Percentiles rank a stretch among this genome's conserved stretches.
Conservation (phyloP, 2,329 filamentous ascomycete genomes). For the Trichoderma endophyticum region DNA sequence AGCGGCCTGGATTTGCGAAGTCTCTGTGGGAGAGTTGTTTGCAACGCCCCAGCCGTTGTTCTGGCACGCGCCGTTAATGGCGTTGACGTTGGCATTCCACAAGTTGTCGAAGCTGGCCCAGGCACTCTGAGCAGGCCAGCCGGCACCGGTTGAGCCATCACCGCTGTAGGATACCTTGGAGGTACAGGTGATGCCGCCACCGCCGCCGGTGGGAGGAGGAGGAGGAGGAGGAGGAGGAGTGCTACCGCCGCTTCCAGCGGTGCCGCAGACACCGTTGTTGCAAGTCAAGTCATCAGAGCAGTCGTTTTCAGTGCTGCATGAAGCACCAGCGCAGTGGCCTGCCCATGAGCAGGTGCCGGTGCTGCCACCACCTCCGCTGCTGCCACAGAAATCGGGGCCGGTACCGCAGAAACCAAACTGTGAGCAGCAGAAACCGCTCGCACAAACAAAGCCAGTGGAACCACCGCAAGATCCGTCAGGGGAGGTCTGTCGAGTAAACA, state of each 20-base stretch:
- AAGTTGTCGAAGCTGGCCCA: slow-evolving; percentile 4
- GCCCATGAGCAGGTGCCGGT: not conserved
- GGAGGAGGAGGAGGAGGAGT: not conserved
- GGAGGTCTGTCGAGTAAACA: not conserved
- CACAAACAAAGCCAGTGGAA: not conserved
- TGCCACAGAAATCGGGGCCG: not conserved
- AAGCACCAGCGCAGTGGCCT: not conserved
- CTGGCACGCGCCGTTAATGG: slow-evolving; percentile 18
- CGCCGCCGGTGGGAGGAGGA: not conserved
- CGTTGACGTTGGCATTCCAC: slow-evolving; percentile 9
- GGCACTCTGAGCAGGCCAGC: not conserved
- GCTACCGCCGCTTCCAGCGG: not conserved
- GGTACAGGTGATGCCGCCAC: not conserved
- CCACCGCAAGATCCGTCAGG: not conserved
- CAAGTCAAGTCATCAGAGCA: not conserved
- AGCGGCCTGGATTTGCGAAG: slow-evolving; percentile 18
- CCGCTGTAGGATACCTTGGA: not conserved
- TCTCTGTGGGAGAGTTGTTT: slow-evolving; percentile 12
- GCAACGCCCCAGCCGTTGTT: slow-evolving; percentile 13
- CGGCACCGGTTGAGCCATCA: not conserved
- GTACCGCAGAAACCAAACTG: not conserved
- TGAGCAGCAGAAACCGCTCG: not conserved
- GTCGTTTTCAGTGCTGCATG: not conserved
- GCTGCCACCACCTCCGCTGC: not conserved
- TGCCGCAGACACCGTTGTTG: not conserved